Percentiles rank a stretch among this genome's conserved stretches.
Evolutionary conservation across 163 green algal species (phyloP).

Genomic region (Scenedesmus sp.): DNA sequence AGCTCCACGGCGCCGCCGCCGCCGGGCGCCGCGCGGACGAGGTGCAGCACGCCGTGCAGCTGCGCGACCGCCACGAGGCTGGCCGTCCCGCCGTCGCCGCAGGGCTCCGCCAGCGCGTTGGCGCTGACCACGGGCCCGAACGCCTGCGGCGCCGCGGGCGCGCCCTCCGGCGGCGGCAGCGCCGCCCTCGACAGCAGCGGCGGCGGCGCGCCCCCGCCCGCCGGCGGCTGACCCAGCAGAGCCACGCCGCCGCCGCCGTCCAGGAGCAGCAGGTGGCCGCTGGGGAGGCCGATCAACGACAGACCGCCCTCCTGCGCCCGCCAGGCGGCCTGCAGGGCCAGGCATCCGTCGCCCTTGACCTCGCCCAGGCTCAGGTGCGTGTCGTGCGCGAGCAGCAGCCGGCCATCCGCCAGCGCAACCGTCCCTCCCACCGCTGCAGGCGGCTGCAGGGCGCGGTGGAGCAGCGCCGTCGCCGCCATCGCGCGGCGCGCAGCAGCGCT

Average conservation of each 20-base stretch:
- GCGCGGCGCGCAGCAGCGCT: too few relatives aligned
- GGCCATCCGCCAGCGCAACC: too few relatives aligned
- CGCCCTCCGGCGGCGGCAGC: too few relatives aligned
- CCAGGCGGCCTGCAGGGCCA: too few relatives aligned
- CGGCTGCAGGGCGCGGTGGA: constrained; percentile 13
- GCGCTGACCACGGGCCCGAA: background rate
- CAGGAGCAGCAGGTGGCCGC: constrained; percentile 19
- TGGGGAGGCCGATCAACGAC: constrained; percentile 13
- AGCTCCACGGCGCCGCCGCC: background rate
- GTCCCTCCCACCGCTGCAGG: background rate
- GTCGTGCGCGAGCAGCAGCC: too few relatives aligned
- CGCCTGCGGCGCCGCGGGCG: background rate
- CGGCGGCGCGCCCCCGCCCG: too few relatives aligned
- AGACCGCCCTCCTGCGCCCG: background rate
- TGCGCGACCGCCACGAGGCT: constrained; percentile 16
- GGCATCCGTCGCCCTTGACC: too few relatives aligned
- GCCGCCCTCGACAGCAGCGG: too few relatives aligned
- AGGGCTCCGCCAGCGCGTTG: constrained; percentile 28
- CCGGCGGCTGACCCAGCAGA: background rate
- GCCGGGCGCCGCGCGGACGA: constrained; percentile 12
- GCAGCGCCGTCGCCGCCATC: too few relatives aligned
- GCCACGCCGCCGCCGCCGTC: constrained; percentile 2
- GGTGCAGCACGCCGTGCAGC: constrained; percentile 3
- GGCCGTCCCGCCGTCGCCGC: constrained; percentile 1
- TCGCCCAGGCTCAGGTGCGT: too few relatives aligned